Evolutionary conservation across 257 asterid species (phyloP), one percentile per base, ranked within the genome.

Genomic region (Rauvolfia tetraphylla): DNA sequence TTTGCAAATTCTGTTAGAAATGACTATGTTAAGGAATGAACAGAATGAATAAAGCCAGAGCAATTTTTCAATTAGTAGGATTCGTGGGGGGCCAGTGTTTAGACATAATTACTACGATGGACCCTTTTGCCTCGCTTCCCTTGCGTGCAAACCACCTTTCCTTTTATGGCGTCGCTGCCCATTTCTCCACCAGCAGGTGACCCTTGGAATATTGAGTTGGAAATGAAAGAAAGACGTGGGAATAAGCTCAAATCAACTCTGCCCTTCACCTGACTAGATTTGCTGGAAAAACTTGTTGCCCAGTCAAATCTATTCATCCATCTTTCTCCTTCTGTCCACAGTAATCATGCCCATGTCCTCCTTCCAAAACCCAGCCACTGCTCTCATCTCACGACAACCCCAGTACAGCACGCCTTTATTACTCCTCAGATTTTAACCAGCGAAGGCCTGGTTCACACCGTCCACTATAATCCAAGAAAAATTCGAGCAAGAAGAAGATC

Each of bases 141-240:
- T n/a, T 73, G 53, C 11, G 36, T 73, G 53, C 53, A 54, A 23
- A 12, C 76, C 46, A 36, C 0, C 7, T 56, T 57, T 53, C 56
- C 51, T 33, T 73, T 38, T 41, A 36, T 73, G 76, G 56, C 75
- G 42, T 49, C 59, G n/a, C 46, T 25, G 34, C 39, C 44, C 15
- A 6, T 17, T 18, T 39, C 71, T 61, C 4, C 78, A 59, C 31
- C n/a, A n/a, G n/a, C 71, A 27, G 59, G 71, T 59, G 71, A 59
- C 78, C 68, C 56, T 38, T 56, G 36, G 2, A 13, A 72, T 31
- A 25, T n/a, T n/a, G n/a, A 63, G 12, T 63, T 62, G 39, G 81
- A 71, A 58, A 44, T 71, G 81, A 78, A 61, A 67, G 51, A 67
- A 67, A 56, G 74, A 76, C 74, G 57, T 66, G 54, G 70, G 63